Evolutionary conservation across 2,329 filamentous ascomycete genomes (phyloP).

Genomic region (Biscogniauxia sp.): DNA sequence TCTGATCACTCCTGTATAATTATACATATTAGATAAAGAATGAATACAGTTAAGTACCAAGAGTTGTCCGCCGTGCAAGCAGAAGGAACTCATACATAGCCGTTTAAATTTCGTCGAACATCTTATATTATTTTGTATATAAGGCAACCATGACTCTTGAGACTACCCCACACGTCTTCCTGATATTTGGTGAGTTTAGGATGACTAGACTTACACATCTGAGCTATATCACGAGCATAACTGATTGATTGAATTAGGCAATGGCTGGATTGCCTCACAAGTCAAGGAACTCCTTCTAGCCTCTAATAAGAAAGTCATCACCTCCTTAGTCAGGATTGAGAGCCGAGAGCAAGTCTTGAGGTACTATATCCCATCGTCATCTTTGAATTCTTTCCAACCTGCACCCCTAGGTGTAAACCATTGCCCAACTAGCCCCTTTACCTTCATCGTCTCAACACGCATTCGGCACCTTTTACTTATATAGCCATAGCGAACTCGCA

Average conservation of each 20-base stretch:
- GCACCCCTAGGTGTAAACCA: background rate
- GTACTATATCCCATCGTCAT: background rate
- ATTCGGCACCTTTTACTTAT: background rate
- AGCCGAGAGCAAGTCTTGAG: constrained; percentile 9
- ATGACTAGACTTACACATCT: background rate
- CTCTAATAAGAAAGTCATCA: constrained; percentile 6
- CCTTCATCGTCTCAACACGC: background rate
- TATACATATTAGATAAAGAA: too few relatives aligned
- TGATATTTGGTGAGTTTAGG: constrained; percentile 6
- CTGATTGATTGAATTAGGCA: constrained; percentile 1
- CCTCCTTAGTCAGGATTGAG: constrained; percentile 5
- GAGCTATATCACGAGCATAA: background rate
- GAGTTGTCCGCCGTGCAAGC: too few relatives aligned
- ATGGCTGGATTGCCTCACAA: constrained; percentile 7
- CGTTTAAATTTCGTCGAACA: too few relatives aligned
- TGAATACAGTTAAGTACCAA: too few relatives aligned
- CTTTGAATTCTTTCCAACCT: background rate
- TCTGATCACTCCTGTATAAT: too few relatives aligned
- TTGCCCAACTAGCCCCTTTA: background rate
- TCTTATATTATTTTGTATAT: too few relatives aligned
- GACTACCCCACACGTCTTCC: background rate
- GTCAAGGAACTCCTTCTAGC: constrained; percentile 4
- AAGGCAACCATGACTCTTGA: background rate
- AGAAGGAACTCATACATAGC: too few relatives aligned
- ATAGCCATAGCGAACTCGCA: constrained; percentile 1